A percentile compares a stretch with the other conserved stretches of the same genome.
Evolutionary conservation across 768 basidiomycete species (phyloP).

Genomic region (Erythrobasidium yunnanense): DNA sequence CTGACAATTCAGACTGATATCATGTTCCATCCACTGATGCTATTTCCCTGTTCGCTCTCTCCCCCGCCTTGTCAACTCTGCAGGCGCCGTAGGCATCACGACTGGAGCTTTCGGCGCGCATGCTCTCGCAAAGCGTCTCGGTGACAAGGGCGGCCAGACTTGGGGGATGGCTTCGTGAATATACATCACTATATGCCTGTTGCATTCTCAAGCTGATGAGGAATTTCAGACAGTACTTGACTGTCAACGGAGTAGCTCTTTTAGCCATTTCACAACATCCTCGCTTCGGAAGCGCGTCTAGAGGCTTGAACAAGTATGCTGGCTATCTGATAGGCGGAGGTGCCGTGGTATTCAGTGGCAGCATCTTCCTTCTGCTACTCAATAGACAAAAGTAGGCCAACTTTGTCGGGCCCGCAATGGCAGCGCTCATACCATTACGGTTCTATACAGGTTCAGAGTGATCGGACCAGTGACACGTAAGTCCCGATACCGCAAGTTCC

Average conservation of each 20-base stretch:
- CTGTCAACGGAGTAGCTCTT: conserved; percentile 22
- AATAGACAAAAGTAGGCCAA: conserved; percentile 11
- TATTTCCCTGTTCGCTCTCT: too few species aligned
- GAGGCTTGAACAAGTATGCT: conserved; percentile 10
- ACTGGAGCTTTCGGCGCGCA: conserved; percentile 19
- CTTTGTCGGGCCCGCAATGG: background rate
- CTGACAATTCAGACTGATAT: too few species aligned
- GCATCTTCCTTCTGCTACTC: conserved; percentile 24
- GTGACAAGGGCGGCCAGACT: conserved; percentile 17
- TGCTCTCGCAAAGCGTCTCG: conserved; percentile 13
- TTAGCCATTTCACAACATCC: conserved; percentile 25
- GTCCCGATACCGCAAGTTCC: background rate
- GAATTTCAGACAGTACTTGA: conserved; percentile 12
- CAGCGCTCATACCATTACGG: background rate
- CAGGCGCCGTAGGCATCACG: background rate
- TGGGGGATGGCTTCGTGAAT: conserved; percentile 19
- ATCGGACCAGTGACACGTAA: conserved; percentile 19
- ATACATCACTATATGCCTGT: background rate
- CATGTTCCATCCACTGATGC: too few species aligned
- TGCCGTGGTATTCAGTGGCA: conserved; percentile 17
- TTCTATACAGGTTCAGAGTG: conserved; percentile 3
- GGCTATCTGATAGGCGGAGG: conserved; percentile 17
- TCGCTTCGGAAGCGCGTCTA: conserved; percentile 1
- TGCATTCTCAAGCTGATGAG: background rate
- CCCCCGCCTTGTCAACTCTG: too few species aligned